phyloP scores from a whole-genome alignment of 176 grass and related monocot species.

The Triticum monococcum region DNA sequence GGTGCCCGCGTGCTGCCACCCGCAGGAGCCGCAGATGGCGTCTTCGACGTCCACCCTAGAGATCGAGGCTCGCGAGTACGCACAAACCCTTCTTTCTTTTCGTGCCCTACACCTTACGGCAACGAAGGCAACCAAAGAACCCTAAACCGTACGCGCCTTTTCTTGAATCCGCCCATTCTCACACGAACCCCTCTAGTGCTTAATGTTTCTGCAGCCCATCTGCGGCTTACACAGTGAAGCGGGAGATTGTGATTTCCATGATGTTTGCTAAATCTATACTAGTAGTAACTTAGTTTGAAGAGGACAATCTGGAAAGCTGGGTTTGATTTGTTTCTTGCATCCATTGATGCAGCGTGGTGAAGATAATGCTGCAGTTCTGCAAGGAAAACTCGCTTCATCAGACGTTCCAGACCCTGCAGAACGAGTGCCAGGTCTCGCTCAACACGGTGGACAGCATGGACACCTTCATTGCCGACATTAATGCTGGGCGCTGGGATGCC shows the following conservation, averaged over 20 bases:
- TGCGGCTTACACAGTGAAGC: neutral
- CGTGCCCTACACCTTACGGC: neutral
- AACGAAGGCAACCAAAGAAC: neutral
- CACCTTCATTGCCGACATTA: slow-evolving; percentile 76
- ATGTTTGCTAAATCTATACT: slow-evolving; percentile 5
- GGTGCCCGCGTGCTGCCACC: slow-evolving; percentile 1
- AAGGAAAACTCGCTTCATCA: slow-evolving; percentile 99
- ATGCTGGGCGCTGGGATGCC: slow-evolving; percentile 88
- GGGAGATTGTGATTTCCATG: slow-evolving; percentile 1
- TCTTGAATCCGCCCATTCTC: neutral
- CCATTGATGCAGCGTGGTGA: slow-evolving; percentile 69
- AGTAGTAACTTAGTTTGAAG: neutral
- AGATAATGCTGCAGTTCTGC: slow-evolving; percentile 98
- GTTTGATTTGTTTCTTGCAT: slow-evolving; percentile 6
- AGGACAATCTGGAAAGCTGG: neutral
- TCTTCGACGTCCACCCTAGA: slow-evolving; percentile 82
- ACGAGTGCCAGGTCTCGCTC: slow-evolving; percentile 92
- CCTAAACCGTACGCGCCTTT: slow-evolving; percentile 32
- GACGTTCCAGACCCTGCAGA: slow-evolving; percentile 95
- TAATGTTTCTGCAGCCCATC: neutral
- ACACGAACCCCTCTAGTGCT: neutral
- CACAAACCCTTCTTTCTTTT: neutral
- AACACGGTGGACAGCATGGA: slow-evolving; percentile 92
- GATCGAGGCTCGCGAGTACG: slow-evolving; percentile 97
- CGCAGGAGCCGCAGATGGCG: slow-evolving; percentile 33